Conservation (phyloP, 164 flowering plant genomes). For the Macadamia tetraphylla region DNA sequence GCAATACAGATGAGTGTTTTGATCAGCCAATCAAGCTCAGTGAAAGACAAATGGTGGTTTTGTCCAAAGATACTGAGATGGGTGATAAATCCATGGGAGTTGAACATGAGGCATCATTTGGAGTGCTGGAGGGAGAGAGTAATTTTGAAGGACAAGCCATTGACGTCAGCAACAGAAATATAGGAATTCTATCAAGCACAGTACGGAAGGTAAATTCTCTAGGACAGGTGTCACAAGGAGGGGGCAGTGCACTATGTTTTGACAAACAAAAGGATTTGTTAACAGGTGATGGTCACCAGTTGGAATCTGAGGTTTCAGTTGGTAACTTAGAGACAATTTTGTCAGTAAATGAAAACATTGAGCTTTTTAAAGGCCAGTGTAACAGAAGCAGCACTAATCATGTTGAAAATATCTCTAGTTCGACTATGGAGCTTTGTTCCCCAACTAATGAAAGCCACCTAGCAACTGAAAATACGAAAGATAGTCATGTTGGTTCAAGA, state of each 20-base stretch:
- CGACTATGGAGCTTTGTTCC: slow-evolving; percentile 11
- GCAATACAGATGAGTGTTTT: slow-evolving; percentile 11
- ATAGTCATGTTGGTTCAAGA: slow-evolving; percentile 11
- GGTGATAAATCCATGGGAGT: slow-evolving; percentile 17
- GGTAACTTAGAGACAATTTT: slow-evolving; percentile 18
- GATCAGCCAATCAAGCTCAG: slow-evolving; percentile 11
- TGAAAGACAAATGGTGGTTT: slow-evolving; percentile 11
- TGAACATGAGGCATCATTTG: slow-evolving; percentile 8
- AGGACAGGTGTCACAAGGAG: slow-evolving; percentile 5
- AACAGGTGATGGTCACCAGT: slow-evolving; percentile 6
- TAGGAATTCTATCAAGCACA: slow-evolving; percentile 6
- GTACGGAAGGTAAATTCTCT: slow-evolving; percentile 11
- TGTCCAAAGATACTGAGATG: slow-evolving; percentile 10
- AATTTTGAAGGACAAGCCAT: slow-evolving; percentile 14
- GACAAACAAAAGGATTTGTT: slow-evolving; percentile 9
- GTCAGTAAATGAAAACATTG: slow-evolving; percentile 13
- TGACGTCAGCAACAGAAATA: slow-evolving; percentile 4
- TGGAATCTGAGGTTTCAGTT: slow-evolving; percentile 8
- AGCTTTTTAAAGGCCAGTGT: slow-evolving; percentile 9
- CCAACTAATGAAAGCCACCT: slow-evolving; percentile 21
- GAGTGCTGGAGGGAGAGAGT: slow-evolving; percentile 9
- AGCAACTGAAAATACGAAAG: slow-evolving; percentile 13
- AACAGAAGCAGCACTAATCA: slow-evolving; percentile 9
- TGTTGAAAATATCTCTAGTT: slow-evolving; percentile 12
- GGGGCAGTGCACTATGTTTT: background rate